Conservation (phyloP, 257 asterid species). For the Nicotiana sylvestris region DNA sequence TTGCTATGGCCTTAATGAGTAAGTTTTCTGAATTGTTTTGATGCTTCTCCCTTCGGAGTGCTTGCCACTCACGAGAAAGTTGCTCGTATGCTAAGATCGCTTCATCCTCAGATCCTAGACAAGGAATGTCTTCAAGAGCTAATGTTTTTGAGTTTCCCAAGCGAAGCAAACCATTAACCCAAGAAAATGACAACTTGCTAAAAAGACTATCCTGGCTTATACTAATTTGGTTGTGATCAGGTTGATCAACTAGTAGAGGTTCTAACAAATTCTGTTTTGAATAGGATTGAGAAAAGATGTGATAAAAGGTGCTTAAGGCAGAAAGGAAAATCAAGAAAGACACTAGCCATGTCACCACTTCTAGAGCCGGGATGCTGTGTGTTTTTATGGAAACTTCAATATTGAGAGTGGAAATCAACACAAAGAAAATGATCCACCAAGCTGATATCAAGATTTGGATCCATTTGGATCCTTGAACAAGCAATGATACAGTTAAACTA, state of each 20-base stretch:
- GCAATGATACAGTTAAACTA: constrained; percentile 37
- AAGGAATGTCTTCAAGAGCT: constrained; percentile 52
- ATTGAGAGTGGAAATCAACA: constrained; percentile 41
- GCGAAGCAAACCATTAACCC: constrained; percentile 56
- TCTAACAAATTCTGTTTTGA: constrained; percentile 24
- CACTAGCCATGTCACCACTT: constrained; percentile 45
- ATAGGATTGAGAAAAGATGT: constrained; percentile 15
- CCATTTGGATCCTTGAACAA: constrained; percentile 41
- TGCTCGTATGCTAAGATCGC: constrained; percentile 38
- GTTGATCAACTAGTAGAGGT: constrained; percentile 34
- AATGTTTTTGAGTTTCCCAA: constrained; percentile 46
- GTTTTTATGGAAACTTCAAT: constrained; percentile 21
- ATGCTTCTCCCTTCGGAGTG: constrained; percentile 25
- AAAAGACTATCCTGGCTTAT: constrained; percentile 30
- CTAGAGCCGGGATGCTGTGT: constrained; percentile 25
- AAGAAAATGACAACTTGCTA: constrained; percentile 48
- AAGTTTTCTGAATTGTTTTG: constrained; percentile 15
- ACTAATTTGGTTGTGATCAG: constrained; percentile 2
- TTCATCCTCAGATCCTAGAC: constrained; percentile 55
- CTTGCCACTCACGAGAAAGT: constrained; percentile 39
- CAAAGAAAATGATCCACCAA: constrained; percentile 56
- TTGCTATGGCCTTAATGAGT: constrained; percentile 33
- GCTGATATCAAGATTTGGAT: constrained; percentile 29
- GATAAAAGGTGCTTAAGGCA: constrained; percentile 29
- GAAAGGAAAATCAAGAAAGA: constrained; percentile 44